phyloP scores from a whole-genome alignment of 139 green algal genomes.

The Tetradesmus lagerheimii region DNA sequence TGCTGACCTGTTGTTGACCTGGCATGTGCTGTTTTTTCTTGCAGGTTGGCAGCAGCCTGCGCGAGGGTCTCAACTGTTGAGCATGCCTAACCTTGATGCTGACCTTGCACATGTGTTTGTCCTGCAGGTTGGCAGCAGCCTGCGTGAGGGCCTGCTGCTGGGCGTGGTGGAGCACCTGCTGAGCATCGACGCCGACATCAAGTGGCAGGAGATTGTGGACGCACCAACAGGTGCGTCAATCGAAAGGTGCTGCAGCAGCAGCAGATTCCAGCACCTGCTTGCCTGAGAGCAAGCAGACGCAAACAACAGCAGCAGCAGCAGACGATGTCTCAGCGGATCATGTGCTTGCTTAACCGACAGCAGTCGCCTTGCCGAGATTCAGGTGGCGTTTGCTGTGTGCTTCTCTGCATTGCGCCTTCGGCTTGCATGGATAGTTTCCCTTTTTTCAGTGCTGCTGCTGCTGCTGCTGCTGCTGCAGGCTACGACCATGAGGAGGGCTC shows the following conservation, averaged over 20 bases:
- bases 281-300: not conserved
- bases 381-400: too few relatives aligned
- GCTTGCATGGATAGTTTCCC: too few relatives aligned
- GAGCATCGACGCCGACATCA: constrained; percentile 87
- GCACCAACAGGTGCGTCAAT: constrained; percentile 51
- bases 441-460: not conserved
- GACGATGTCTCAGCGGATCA: not conserved
- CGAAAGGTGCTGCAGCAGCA: not conserved
- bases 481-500: constrained; percentile 71
- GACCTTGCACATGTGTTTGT: not conserved
- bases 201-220: constrained; percentile 93
- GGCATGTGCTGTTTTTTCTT: not conserved
- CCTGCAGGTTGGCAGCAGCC: not conserved
- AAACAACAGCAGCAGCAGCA: not conserved
- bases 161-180: constrained; percentile 81
- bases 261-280: not conserved
- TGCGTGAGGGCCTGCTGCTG: constrained; percentile 78
- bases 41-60: constrained; percentile 46
- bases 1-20: too few relatives aligned
- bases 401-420: too few relatives aligned
- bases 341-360: too few relatives aligned
- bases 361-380: too few relatives aligned
- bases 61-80: constrained; percentile 80
- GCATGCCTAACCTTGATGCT: constrained; percentile 36
- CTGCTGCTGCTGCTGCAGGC: constrained; percentile 46